A percentile compares a stretch with the other conserved stretches of the same genome.
phyloP scores from a whole-genome alignment of 305 asterid genomes.

The Ajuga reptans region DNA sequence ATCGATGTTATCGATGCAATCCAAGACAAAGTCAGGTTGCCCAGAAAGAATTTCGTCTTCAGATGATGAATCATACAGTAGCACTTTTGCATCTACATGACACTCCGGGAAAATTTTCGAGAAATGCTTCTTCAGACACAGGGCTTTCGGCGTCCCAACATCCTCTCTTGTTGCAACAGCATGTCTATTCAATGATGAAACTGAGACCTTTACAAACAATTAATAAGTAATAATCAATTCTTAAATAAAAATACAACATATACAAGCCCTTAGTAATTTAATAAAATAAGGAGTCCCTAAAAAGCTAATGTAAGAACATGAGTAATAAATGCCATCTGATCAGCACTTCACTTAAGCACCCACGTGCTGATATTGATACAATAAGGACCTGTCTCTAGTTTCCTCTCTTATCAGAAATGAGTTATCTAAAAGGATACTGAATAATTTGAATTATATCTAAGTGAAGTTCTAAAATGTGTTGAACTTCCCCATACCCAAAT shows the following conservation, averaged over 20 bases:
- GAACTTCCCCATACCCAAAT: neutral
- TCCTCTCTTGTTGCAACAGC: conserved; percentile 96
- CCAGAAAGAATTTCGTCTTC: conserved; percentile 94
- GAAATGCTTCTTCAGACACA: conserved; percentile 84
- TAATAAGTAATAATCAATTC: conserved; percentile 14
- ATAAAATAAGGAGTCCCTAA: conserved; percentile 18
- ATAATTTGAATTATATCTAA: neutral
- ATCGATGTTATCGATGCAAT: conserved; percentile 93
- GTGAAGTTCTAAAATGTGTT: conserved; percentile 1
- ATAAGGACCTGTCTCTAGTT: neutral
- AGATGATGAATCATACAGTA: conserved; percentile 71
- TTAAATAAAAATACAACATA: neutral
- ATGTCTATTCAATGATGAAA: conserved; percentile 92
- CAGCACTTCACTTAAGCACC: conserved; percentile 9
- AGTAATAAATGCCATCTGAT: conserved; percentile 11
- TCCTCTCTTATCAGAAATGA: neutral
- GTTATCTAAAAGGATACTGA: neutral
- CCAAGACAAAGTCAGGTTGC: conserved; percentile 78
- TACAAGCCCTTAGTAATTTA: neutral
- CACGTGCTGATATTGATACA: neutral
- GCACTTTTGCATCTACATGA: conserved; percentile 75
- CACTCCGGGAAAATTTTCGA: conserved; percentile 78
- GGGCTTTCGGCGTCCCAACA: conserved; percentile 84
- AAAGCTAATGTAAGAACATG: conserved; percentile 10
- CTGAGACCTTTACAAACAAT: conserved; percentile 64